Evolutionary conservation across 345 rosid species (phyloP).

Genomic region (Acer negundo): DNA sequence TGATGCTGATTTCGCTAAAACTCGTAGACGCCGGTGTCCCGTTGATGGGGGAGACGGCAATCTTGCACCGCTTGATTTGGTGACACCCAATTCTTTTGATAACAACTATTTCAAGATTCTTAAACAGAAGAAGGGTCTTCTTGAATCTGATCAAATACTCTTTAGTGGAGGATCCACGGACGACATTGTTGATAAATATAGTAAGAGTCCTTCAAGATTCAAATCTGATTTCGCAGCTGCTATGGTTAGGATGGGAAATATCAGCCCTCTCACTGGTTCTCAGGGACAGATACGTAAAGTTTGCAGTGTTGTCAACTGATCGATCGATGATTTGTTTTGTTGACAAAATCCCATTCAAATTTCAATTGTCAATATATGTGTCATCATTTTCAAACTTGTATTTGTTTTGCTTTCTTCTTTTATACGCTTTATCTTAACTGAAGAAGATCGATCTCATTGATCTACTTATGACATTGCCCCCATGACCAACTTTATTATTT

Average conservation of each 20-base stretch:
- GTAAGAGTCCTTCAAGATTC: background rate
- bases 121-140: background rate
- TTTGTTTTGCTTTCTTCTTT: background rate
- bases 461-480: background rate
- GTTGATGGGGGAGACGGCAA: background rate
- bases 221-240: background rate
- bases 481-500: background rate
- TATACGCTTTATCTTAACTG: background rate
- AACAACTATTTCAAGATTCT: background rate
- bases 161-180: background rate
- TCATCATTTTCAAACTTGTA: too few relatives aligned
- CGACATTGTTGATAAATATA: background rate
- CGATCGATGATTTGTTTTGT: background rate
- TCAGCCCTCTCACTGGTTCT: background rate
- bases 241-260: background rate
- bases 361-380: background rate
- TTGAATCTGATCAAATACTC: background rate
- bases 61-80: background rate
- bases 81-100: constrained; percentile 1
- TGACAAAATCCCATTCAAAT: background rate
- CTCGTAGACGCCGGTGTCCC: background rate
- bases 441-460: background rate
- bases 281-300: background rate
- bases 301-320: background rate
- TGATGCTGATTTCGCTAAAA: background rate